Conservation (phyloP, 78 protist species). For the Dictyostelium firmibasis region DNA sequence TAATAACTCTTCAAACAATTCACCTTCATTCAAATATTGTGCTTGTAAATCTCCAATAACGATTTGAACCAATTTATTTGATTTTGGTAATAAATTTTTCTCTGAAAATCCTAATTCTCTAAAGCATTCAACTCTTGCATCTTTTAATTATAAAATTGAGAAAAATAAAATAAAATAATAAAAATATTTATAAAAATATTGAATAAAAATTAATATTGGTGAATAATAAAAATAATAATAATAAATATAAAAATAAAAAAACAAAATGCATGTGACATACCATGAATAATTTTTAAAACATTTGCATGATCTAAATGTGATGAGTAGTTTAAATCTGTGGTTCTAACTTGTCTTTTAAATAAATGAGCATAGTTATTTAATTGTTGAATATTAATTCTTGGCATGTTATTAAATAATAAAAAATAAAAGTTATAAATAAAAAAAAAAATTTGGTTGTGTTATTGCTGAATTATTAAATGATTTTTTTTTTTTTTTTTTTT, state of each 20-base stretch:
- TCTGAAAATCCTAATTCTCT: slow-evolving; percentile 40
- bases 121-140: slow-evolving; percentile 59
- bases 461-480: too few species aligned
- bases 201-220: background rate
- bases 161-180: too few species aligned
- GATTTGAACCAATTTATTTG: background rate
- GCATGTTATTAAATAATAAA: background rate
- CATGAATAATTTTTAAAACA: slow-evolving; percentile 40
- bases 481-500: too few species aligned
- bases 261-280: background rate
- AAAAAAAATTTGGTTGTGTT: background rate
- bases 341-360: slow-evolving; percentile 13
- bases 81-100: slow-evolving; percentile 15
- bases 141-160: too few species aligned
- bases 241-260: too few species aligned
- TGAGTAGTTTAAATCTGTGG: slow-evolving; percentile 31
- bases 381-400: slow-evolving; percentile 4
- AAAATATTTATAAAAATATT: background rate
- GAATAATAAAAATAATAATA: too few species aligned
- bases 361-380: slow-evolving; percentile 25
- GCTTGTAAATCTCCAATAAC: background rate
- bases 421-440: background rate
- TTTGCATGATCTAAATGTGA: slow-evolving; percentile 34
- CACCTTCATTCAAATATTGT: slow-evolving; percentile 8
- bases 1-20: slow-evolving; percentile 24